Conservation (phyloP, 202 grass and related monocot species). For the Cymbopogon flexuosus region DNA sequence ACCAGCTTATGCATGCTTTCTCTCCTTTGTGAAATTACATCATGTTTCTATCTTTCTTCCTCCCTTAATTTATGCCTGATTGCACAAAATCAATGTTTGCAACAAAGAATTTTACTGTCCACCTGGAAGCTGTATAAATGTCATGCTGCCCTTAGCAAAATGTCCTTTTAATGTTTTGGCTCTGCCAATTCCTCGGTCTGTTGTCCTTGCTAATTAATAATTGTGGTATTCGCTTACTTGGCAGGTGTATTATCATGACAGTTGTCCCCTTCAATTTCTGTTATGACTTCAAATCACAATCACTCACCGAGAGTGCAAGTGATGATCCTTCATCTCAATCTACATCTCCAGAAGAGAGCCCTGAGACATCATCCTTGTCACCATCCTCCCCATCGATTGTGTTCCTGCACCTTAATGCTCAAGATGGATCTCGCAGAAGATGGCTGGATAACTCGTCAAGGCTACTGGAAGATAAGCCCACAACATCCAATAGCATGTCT, state of each 20-base stretch:
- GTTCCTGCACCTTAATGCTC: background rate
- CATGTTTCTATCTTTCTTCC: background rate
- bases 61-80: background rate
- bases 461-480: slow-evolving; percentile 21
- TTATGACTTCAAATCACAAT: background rate
- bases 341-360: slow-evolving; percentile 29
- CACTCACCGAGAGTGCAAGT: background rate
- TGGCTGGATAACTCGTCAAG: slow-evolving; percentile 35
- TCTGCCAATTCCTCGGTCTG: background rate
- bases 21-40: background rate
- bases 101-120: background rate
- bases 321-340: slow-evolving; percentile 10
- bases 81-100: background rate
- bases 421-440: slow-evolving; percentile 28
- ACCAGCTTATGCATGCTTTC: background rate
- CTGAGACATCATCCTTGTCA: slow-evolving; percentile 1
- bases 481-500: slow-evolving; percentile 31
- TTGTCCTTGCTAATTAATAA: background rate
- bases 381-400: slow-evolving; percentile 4
- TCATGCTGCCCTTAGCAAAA: background rate
- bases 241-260: slow-evolving; percentile 24
- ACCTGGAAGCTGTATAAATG: background rate
- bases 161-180: background rate
- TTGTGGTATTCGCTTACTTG: background rate
- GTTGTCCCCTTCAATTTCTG: slow-evolving; percentile 16